A percentile compares a stretch with the other conserved stretches of the same genome.
phyloP scores from a whole-genome alignment of 139 green algal species.

The Closterium sp. region DNA sequence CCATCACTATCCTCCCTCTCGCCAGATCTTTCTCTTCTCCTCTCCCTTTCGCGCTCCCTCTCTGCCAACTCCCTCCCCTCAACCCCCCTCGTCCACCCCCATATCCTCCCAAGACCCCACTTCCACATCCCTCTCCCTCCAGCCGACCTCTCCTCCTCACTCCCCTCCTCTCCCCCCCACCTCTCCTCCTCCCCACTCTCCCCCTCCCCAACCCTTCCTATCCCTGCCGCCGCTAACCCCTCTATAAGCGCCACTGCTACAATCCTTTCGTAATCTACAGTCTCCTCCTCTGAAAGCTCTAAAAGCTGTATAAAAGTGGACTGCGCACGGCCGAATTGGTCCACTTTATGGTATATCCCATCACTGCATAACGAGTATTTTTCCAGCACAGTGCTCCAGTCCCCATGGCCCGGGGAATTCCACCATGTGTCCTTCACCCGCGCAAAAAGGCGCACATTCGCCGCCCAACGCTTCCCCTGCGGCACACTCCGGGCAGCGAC shows the following conservation, averaged over 20 bases:
- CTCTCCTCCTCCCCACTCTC: conserved; percentile 12
- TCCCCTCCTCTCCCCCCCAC: neutral
- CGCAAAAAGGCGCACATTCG: conserved; percentile 23
- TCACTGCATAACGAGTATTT: conserved; percentile 47
- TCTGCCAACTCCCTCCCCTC: neutral
- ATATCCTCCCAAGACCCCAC: neutral
- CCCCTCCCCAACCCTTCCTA: conserved; percentile 7
- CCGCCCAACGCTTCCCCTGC: conserved; percentile 34
- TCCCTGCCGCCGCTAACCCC: neutral
- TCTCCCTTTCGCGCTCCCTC: neutral
- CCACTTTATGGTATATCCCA: conserved; percentile 53
- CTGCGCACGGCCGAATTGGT: conserved; percentile 38
- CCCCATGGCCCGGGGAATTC: conserved; percentile 36
- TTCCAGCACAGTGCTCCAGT: conserved; percentile 44
- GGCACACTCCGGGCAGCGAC: neutral
- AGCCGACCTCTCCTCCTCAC: neutral
- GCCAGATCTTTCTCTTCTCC: neutral
- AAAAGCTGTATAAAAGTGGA: conserved; percentile 51
- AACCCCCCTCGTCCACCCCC: neutral
- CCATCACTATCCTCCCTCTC: too few species aligned
- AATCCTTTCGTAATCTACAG: conserved; percentile 18
- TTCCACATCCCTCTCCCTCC: neutral
- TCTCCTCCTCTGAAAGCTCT: conserved; percentile 38
- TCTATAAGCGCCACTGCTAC: conserved; percentile 1
- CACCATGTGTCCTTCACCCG: conserved; percentile 27